Evolutionary conservation across 1,139 yeast species (phyloP).

Genomic region (Yarrowia galli): DNA sequence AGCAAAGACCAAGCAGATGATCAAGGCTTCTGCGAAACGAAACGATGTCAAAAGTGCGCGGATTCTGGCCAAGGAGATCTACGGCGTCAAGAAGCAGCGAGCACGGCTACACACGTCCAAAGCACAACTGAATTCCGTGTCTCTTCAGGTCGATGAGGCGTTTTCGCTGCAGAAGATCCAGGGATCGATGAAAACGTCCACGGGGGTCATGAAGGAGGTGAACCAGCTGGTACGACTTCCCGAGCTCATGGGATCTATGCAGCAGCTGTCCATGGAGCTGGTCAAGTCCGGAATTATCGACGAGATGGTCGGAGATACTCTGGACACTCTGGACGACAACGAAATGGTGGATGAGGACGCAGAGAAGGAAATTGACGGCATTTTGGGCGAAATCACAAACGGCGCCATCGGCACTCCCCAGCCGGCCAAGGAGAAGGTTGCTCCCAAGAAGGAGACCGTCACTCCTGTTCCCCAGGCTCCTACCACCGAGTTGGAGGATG

Average conservation of each 20-base stretch:
- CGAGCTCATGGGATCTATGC: constrained; percentile 82
- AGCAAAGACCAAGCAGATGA: constrained; percentile 73
- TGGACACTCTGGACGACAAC: constrained; percentile 73
- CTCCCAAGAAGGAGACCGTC: constrained; percentile 19
- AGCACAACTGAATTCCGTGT: constrained; percentile 85
- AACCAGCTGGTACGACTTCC: constrained; percentile 81
- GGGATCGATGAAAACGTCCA: constrained; percentile 78
- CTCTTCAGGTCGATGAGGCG: constrained; percentile 90
- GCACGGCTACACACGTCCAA: constrained; percentile 77
- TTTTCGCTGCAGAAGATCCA: constrained; percentile 86
- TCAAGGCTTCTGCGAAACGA: constrained; percentile 78
- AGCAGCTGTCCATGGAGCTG: constrained; percentile 83
- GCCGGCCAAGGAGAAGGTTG: constrained; percentile 46
- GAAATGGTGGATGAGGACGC: constrained; percentile 72
- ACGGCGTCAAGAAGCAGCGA: constrained; percentile 76
- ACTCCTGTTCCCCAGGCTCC: constrained; percentile 53
- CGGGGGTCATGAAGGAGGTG: constrained; percentile 88
- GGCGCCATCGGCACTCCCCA: constrained; percentile 54
- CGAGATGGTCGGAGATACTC: constrained; percentile 93
- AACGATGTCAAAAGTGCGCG: constrained; percentile 78
- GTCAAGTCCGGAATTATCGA: constrained; percentile 88
- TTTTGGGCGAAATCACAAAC: constrained; percentile 58
- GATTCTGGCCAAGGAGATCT: constrained; percentile 81
- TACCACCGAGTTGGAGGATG: constrained; percentile 55
- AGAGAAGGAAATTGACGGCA: constrained; percentile 70